Evolutionary conservation across 306 rosid genomes (phyloP), one percentile per base, ranked within the genome.

Genomic region (Fragaria ananassa): DNA sequence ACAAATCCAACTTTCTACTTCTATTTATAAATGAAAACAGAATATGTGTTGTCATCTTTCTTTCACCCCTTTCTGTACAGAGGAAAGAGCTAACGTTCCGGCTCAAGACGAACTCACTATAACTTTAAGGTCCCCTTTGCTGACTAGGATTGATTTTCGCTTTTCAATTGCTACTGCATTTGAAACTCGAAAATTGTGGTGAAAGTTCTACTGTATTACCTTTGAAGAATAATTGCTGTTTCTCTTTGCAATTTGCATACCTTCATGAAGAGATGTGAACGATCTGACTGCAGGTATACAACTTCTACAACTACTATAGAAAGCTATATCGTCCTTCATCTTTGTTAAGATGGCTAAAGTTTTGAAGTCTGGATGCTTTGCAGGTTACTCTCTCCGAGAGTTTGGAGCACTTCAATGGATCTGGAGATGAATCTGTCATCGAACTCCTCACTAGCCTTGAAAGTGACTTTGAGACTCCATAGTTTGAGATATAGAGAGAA

Each of bases 221-320:
- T 39, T 51, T 54, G 46, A 53, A 53, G 57, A 35, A 29, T 11
- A 61, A 39, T 39, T 1, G 12, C 35, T 1, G 6, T 42, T 56
- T 25, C 8, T n/a, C 10, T 4, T 35, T n/a, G 44, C 14, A 68
- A 76, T 67, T 50, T 19, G 62, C 8, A 56, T 69, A 46, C 10
- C 50, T 50, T 75, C 45, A 64, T 57, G 76, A 76, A 47, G 18
- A 29, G 73, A 19, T 75, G 61, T 67, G 74, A 23, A 21, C 37
- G 78, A 76, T 87, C 54, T 83, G 71, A 39, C 82, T 82, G 64
- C 87, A 92, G 98, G 97, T 31, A 3, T 83, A 90, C 97, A 69
- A 92, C 96, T 68, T 92, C 93, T 89, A 95, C 97, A 51, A 88
- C 97, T 68, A 31, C 35, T 31, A 31, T 76, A 31, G 50, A 44